Percentiles rank a stretch among this genome's conserved stretches.
These are phyloP conservation scores for Alternaria burnsii DNA, from an alignment of 2,329 filamentous ascomycete species.

Conservation along the genomic window DNA sequence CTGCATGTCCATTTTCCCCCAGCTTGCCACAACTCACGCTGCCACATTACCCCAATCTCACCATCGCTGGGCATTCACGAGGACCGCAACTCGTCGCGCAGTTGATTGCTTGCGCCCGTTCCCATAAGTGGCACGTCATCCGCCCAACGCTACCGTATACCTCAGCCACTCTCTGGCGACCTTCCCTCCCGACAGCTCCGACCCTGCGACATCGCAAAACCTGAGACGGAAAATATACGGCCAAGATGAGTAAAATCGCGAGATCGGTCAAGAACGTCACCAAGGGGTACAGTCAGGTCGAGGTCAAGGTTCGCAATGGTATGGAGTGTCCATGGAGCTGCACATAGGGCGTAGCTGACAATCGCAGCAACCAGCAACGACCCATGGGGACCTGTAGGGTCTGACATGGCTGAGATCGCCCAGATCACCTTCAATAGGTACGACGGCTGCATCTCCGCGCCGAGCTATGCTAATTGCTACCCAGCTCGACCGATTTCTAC, in stretches of 20 bases:
- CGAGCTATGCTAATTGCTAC: constrained; percentile 36
- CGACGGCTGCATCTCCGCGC: constrained; percentile 45
- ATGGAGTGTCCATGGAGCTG: constrained; percentile 10
- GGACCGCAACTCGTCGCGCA: constrained; percentile 1
- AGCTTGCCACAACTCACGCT: constrained; percentile 18
- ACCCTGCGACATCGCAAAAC: not conserved
- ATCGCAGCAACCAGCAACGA: constrained; percentile 93
- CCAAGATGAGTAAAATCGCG: constrained; percentile 92
- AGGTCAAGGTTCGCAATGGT: constrained; percentile 81
- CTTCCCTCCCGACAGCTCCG: constrained; percentile 16
- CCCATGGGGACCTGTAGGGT: constrained; percentile 96
- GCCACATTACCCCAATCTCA: constrained; percentile 7
- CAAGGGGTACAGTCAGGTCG: constrained; percentile 94
- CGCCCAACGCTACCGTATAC: constrained; percentile 13
- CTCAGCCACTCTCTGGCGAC: constrained; percentile 19
- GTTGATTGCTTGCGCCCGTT: constrained; percentile 13
- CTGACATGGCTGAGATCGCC: constrained; percentile 98
- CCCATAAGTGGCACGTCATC: constrained; percentile 19
- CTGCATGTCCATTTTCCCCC: constrained; percentile 16
- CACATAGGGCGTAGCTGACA: constrained; percentile 25
- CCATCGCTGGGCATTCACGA: constrained; percentile 6
- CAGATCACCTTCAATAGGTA: constrained; percentile 98
- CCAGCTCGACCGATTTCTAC: constrained; percentile 93
- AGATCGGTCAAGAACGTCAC: constrained; percentile 98
- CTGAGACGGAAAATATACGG: constrained; percentile 6